phyloP scores from a whole-genome alignment of 1,284 basidiomycete genomes.

The Ganoderma sinense region DNA sequence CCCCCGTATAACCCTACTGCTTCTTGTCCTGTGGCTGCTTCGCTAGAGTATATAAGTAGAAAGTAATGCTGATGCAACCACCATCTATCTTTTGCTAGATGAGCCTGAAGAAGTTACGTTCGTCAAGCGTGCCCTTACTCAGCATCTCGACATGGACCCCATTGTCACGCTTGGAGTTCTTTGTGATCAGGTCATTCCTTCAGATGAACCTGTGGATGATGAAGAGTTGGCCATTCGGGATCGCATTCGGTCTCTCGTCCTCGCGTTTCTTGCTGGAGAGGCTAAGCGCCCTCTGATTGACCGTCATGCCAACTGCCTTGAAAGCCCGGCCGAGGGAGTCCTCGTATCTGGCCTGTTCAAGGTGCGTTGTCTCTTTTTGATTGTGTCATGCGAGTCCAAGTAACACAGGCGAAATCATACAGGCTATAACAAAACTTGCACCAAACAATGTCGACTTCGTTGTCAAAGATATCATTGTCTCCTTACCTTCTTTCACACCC shows the following conservation, averaged over 20 bases:
- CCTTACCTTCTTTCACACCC: constrained; percentile 53
- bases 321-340: constrained; percentile 54
- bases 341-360: constrained; percentile 56
- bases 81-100: constrained; percentile 48
- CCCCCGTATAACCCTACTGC: too few species aligned
- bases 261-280: constrained; percentile 63
- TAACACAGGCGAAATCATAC: not conserved
- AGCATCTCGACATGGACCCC: constrained; percentile 71
- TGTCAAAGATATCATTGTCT: constrained; percentile 59
- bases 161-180: constrained; percentile 67
- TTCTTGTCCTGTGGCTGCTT: not conserved
- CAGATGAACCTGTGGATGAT: constrained; percentile 58
- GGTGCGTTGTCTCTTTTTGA: constrained; percentile 42
- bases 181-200: constrained; percentile 68
- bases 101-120: constrained; percentile 69
- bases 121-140: constrained; percentile 64
- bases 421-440: constrained; percentile 60
- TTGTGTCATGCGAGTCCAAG: not conserved
- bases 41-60: not conserved
- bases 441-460: constrained; percentile 53
- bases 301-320: constrained; percentile 51
- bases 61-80: not conserved
- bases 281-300: constrained; percentile 56
- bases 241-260: constrained; percentile 62
- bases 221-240: constrained; percentile 67